Evolutionary conservation across 208 protist genomes (phyloP).

Genomic region (Porcisia hertigi): DNA sequence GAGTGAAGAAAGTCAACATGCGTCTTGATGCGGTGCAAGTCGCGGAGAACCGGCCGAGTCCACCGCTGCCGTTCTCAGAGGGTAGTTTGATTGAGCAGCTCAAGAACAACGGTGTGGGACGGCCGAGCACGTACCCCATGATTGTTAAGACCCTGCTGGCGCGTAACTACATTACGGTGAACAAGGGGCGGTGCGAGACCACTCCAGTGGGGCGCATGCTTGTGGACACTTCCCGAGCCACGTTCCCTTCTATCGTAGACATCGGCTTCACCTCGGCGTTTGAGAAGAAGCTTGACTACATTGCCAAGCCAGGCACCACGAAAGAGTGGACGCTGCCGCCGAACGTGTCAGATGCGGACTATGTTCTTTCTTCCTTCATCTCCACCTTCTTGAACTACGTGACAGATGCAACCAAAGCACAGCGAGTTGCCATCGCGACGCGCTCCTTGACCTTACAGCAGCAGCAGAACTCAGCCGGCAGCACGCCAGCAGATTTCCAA

Average conservation of each 20-base stretch:
- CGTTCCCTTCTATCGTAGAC: constrained; percentile 89
- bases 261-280: constrained; percentile 89
- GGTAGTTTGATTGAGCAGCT: constrained; percentile 88
- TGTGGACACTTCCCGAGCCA: constrained; percentile 68
- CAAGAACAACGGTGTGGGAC: constrained; percentile 83
- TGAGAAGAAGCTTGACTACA: constrained; percentile 87
- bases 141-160: constrained; percentile 89
- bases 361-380: constrained; percentile 85
- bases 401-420: constrained; percentile 72
- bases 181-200: constrained; percentile 80
- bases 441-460: constrained; percentile 66
- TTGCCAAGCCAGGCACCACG: constrained; percentile 66
- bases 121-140: constrained; percentile 90
- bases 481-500: constrained; percentile 23
- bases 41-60: constrained; percentile 54
- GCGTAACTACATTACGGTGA: constrained; percentile 85
- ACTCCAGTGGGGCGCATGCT: constrained; percentile 77
- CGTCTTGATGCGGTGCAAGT: constrained; percentile 46
- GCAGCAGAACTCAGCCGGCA: constrained; percentile 18
- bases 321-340: constrained; percentile 5
- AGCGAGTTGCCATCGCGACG: constrained; percentile 68
- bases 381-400: constrained; percentile 88
- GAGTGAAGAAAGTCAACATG: constrained; percentile 17
- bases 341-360: constrained; percentile 66
- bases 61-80: constrained; percentile 80